Evolutionary conservation across 2,329 filamentous ascomycete species (phyloP).

Genomic region (Neofusicoccum sp.): DNA sequence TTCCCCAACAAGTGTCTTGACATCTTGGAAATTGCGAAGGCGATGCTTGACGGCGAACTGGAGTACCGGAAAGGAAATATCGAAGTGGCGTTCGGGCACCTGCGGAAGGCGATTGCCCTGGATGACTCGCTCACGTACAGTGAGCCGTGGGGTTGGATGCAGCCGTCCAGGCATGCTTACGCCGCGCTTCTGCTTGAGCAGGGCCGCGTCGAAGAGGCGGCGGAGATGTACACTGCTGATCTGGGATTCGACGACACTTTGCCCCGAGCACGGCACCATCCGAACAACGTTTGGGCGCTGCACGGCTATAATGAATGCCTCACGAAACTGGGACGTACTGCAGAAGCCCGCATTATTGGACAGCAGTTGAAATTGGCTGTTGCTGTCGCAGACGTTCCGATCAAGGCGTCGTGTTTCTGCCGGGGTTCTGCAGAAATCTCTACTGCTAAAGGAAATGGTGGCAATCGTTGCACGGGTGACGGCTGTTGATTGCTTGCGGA

Average conservation of each 20-base stretch:
- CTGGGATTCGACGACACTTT: slow-evolving; percentile 53
- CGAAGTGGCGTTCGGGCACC: slow-evolving; percentile 60
- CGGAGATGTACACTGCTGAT: slow-evolving; percentile 42
- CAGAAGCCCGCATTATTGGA: slow-evolving; percentile 52
- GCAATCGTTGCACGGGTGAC: too few relatives aligned
- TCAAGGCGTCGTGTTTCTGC: slow-evolving; percentile 64
- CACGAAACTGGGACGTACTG: slow-evolving; percentile 52
- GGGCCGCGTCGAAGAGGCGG: slow-evolving; percentile 47
- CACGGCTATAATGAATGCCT: slow-evolving; percentile 75
- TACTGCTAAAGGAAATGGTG: too few relatives aligned
- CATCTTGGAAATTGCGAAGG: slow-evolving; percentile 61
- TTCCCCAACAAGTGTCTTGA: slow-evolving; percentile 69
- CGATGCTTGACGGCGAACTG: slow-evolving; percentile 74
- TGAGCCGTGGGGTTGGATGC: slow-evolving; percentile 79
- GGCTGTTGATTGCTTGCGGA: too few relatives aligned
- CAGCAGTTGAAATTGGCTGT: slow-evolving; percentile 56
- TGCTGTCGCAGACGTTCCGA: slow-evolving; percentile 61
- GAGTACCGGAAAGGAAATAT: slow-evolving; percentile 67
- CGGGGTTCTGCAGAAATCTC: not conserved
- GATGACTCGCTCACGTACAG: slow-evolving; percentile 69
- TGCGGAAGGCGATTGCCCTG: slow-evolving; percentile 60
- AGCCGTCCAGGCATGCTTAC: slow-evolving; percentile 70
- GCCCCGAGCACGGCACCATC: slow-evolving; percentile 67
- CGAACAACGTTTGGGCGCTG: slow-evolving; percentile 74
- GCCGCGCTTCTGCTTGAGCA: slow-evolving; percentile 71